These are phyloP conservation scores for Podospora pseudoanserina DNA, from an alignment of 495 filamentous ascomycete genomes.

Conservation along the genomic window DNA sequence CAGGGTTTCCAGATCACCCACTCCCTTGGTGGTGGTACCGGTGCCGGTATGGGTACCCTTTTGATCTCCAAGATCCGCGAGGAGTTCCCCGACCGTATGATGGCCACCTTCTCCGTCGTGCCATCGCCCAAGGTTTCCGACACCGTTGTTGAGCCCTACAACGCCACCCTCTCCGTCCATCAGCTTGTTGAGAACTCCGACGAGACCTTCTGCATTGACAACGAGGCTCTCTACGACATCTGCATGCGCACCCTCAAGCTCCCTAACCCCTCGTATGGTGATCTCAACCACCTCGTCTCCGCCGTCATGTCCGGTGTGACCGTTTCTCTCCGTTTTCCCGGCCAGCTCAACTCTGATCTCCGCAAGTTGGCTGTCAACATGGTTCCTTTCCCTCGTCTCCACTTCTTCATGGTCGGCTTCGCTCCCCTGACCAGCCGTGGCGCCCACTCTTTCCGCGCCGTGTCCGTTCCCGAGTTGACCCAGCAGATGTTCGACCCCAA, in stretches of 20 bases:
- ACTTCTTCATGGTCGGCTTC: conserved; percentile 99
- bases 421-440: conserved; percentile 97
- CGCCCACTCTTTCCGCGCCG: conserved; percentile 90
- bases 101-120: conserved; percentile 99
- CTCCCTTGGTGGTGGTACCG: conserved; percentile 99
- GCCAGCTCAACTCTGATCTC: conserved; percentile 99
- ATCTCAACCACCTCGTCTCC: conserved; percentile 98
- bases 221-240: conserved; percentile 99
- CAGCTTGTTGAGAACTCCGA: conserved; percentile 99
- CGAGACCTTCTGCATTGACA: conserved; percentile 99
- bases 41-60: conserved; percentile 99
- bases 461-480: conserved; percentile 96
- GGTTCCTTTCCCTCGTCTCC: conserved; percentile 99
- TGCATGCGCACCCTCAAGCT: conserved; percentile 99
- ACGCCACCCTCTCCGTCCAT: conserved; percentile 97
- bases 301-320: conserved; percentile 99
- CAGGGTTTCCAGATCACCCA: conserved; percentile 99
- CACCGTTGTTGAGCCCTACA: conserved; percentile 99
- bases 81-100: conserved; percentile 99
- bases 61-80: conserved; percentile 99
- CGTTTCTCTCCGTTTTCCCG: conserved; percentile 97
- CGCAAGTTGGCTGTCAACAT: conserved; percentile 99
- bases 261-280: conserved; percentile 95
- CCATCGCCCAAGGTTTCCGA: conserved; percentile 99
- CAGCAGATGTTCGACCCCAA: conserved; percentile 99